Evolutionary conservation across 345 rosid species (phyloP).

Genomic region (Hirschfeldia incana): DNA sequence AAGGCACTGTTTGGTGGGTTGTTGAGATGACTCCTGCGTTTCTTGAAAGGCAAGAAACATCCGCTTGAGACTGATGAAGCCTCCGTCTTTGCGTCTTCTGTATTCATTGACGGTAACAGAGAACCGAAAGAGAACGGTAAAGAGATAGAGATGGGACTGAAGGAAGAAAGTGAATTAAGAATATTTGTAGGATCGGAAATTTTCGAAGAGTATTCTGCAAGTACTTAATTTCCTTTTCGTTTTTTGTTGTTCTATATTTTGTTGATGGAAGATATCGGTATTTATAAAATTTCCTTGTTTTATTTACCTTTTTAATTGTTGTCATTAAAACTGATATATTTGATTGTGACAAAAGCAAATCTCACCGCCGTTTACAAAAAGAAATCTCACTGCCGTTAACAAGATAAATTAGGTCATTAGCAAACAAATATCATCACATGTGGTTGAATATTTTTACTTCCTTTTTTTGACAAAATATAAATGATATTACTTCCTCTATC

Average conservation of each 20-base stretch:
- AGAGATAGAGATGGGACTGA: background rate
- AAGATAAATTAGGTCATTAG: background rate
- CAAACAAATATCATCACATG: background rate
- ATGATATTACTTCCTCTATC: background rate
- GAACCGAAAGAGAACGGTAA: background rate
- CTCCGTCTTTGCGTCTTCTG: background rate
- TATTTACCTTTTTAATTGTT: background rate
- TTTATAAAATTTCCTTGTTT: background rate
- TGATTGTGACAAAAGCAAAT: background rate
- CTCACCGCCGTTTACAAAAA: background rate
- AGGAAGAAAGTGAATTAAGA: background rate
- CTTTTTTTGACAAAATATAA: background rate
- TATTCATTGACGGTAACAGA: conserved; percentile 1
- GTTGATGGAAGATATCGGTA: background rate
- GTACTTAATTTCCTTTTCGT: background rate
- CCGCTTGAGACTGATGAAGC: background rate
- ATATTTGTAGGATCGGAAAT: background rate
- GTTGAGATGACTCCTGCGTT: conserved; percentile 4
- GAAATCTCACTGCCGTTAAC: background rate
- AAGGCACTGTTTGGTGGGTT: background rate
- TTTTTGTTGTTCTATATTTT: background rate
- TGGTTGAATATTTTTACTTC: background rate
- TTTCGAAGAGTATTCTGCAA: background rate
- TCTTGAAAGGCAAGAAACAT: conserved; percentile 23
- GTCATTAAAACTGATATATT: background rate